Evolutionary conservation across 2,329 filamentous ascomycete species (phyloP), one percentile per base, ranked within the genome.

Genomic region (Penicillium psychrosexuale): DNA sequence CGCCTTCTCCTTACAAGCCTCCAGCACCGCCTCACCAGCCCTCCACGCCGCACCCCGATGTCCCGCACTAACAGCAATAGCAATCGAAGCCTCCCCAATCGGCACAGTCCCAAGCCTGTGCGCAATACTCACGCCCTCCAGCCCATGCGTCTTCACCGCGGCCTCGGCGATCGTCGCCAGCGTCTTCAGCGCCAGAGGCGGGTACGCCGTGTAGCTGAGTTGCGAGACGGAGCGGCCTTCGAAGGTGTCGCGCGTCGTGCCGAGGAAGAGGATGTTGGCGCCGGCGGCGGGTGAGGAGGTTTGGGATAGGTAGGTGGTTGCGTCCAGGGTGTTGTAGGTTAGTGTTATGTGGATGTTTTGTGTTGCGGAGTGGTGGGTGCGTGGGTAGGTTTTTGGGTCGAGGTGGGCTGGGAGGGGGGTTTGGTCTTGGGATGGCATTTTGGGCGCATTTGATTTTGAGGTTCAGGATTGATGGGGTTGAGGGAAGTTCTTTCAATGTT

Each of bases 71-170:
- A 97, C 89, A 1, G 90, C 89, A 65, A 97, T 91, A 52, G 95
- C 77, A 58, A 99, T 93, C 69, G 90, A 96, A 76, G 97, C 92
- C 74, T 97, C 90, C n/a, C 86, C 88, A 52, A 97, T 87, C 3
- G 90, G 90, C 15, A 97, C 93, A 19, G 84, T 81, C 0, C 94
- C 94, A 3, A 97, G 80, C 4, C 93, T 84, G 75, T 97, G 94
- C 13, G 89, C 80, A 72, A 97, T 89, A 47, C 88, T 85, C 55
- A 97, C 85, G 8, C 84, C 88, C 36, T 83, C 82, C 17, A 96
- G 81, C 0, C 72, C 75, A 70, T 96, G 85, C 61, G 73, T 66
- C 15, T 75, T 72, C 3, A 92, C 74, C 4, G 78, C 72, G 6
- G 77, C 66, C 45, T 65, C 64, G 9, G 75, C 75, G 46, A 76